phyloP scores from a whole-genome alignment of 208 protist genomes.

The Acanthamoeba quina region DNA sequence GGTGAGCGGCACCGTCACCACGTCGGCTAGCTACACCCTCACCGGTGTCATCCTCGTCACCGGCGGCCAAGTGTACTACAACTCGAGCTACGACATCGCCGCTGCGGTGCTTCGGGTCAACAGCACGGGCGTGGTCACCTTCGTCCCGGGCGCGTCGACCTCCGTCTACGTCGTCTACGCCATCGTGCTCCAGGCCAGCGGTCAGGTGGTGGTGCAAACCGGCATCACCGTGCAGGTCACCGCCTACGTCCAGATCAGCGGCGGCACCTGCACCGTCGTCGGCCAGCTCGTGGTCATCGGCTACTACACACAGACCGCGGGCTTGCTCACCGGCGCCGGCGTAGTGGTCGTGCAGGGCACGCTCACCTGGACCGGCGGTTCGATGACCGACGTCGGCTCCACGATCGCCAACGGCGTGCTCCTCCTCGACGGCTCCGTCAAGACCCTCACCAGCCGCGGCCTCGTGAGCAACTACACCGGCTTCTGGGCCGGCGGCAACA shows the following conservation, averaged over 20 bases:
- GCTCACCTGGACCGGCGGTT: conserved; percentile 33
- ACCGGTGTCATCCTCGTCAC: neutral
- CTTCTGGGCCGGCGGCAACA: conserved; percentile 23
- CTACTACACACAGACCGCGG: conserved; percentile 31
- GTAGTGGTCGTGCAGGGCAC: conserved; percentile 46
- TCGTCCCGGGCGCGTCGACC: neutral
- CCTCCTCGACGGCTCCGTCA: conserved; percentile 25
- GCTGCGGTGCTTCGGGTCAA: neutral
- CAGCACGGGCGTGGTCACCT: conserved; percentile 3
- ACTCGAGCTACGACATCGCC: neutral
- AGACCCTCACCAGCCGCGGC: neutral
- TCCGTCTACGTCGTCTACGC: conserved; percentile 1
- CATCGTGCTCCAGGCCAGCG: conserved; percentile 1
- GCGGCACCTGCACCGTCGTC: conserved; percentile 32
- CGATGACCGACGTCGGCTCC: conserved; percentile 31
- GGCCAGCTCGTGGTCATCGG: conserved; percentile 1
- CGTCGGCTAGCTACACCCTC: conserved; percentile 2
- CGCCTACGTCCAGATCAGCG: neutral
- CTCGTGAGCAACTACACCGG: conserved; percentile 24
- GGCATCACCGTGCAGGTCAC: neutral
- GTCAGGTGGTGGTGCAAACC: neutral
- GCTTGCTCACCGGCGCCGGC: conserved; percentile 52
- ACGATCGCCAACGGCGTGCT: conserved; percentile 51
- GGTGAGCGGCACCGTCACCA: conserved; percentile 34
- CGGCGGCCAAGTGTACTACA: neutral